These are phyloP conservation scores for Trypanosoma brucei DNA, from an alignment of 208 protist genomes.

Conservation along the genomic window DNA sequence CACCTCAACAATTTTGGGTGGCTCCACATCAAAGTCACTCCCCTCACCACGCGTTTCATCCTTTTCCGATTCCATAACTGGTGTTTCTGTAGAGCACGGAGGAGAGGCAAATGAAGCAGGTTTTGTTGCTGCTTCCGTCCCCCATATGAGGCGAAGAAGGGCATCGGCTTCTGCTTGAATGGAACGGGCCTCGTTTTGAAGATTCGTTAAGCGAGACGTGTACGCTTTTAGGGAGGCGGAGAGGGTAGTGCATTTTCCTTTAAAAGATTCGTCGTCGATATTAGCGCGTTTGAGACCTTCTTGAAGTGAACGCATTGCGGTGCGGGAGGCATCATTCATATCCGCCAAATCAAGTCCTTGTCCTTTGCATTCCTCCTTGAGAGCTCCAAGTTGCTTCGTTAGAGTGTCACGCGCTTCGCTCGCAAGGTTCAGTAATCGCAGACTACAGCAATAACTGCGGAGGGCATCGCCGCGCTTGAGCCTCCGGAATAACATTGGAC, in stretches of 20 bases:
- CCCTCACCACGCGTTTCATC: background rate
- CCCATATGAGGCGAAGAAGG: conserved; percentile 80
- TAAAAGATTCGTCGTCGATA: conserved; percentile 68
- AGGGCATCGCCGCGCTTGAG: background rate
- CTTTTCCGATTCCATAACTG: conserved; percentile 23
- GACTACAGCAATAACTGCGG: background rate
- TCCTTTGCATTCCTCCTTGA: conserved; percentile 86
- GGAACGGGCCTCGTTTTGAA: conserved; percentile 81
- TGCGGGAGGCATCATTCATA: conserved; percentile 81
- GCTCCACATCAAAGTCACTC: conserved; percentile 67
- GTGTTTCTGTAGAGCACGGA: conserved; percentile 16
- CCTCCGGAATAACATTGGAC: conserved; percentile 11
- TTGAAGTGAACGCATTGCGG: conserved; percentile 49
- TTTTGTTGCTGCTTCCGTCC: conserved; percentile 52
- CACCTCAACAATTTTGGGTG: conserved; percentile 49
- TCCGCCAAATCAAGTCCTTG: conserved; percentile 83
- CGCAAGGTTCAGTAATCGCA: conserved; percentile 35
- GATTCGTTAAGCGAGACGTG: conserved; percentile 68
- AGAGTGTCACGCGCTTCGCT: conserved; percentile 51
- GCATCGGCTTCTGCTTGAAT: conserved; percentile 76
- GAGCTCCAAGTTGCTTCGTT: conserved; percentile 65
- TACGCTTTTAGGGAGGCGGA: conserved; percentile 84
- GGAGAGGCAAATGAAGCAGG: conserved; percentile 56
- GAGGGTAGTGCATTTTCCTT: conserved; percentile 67
- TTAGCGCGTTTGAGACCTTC: conserved; percentile 37